A percentile compares a stretch with the other conserved stretches of the same genome.
phyloP scores from a whole-genome alignment of 2,329 filamentous ascomycete genomes.

The Hypoxylon rubiginosum region DNA sequence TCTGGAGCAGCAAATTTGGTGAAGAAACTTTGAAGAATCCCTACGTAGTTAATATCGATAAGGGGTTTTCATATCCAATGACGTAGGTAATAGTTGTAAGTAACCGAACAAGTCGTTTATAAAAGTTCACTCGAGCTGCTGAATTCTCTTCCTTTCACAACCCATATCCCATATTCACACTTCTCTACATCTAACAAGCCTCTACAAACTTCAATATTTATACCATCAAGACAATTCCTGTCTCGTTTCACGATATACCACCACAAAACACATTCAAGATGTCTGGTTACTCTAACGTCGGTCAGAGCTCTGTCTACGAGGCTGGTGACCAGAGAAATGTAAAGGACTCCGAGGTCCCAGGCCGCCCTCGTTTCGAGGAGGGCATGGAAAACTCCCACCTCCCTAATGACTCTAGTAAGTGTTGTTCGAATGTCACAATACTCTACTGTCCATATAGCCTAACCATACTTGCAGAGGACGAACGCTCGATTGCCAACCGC shows the following conservation, averaged over 20 bases:
- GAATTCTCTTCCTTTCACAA: background rate
- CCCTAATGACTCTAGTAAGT: slow-evolving; percentile 78
- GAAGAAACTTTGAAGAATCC: background rate
- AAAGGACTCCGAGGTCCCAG: slow-evolving; percentile 64
- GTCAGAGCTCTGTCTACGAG: slow-evolving; percentile 76
- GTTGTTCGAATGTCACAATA: background rate
- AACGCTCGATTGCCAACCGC: slow-evolving; percentile 79
- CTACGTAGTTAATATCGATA: slow-evolving; percentile 31
- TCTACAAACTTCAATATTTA: background rate
- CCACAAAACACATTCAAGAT: slow-evolving; percentile 42
- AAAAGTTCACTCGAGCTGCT: slow-evolving; percentile 25
- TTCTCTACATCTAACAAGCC: background rate
- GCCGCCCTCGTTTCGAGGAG: slow-evolving; percentile 75
- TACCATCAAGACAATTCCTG: background rate
- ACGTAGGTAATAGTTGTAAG: slow-evolving; percentile 36
- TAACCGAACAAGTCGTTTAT: slow-evolving; percentile 18
- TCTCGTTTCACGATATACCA: background rate
- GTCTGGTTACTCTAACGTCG: slow-evolving; percentile 72
- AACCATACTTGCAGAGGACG: slow-evolving; percentile 67
- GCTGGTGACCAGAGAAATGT: slow-evolving; percentile 80
- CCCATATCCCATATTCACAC: background rate
- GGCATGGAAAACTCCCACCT: slow-evolving; percentile 78
- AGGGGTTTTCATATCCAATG: slow-evolving; percentile 33
- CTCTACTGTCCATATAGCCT: slow-evolving; percentile 17
- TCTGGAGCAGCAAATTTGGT: slow-evolving; percentile 1